phyloP scores from a whole-genome alignment of 2,329 filamentous ascomycete species.

The Xylariaceae sp. region DNA sequence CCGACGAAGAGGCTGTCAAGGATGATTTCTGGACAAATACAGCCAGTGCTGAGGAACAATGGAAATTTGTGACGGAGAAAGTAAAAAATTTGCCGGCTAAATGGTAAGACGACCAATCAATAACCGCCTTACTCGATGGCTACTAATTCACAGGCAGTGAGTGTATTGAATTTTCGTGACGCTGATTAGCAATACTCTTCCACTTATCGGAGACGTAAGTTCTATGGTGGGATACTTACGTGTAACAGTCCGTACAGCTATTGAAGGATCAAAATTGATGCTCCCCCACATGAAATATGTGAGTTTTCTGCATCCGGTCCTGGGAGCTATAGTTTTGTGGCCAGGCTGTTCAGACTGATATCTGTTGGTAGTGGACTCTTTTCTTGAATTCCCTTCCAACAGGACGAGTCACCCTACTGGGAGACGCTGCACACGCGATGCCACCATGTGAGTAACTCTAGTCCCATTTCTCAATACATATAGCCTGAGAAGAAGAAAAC shows the following conservation, averaged over 20 bases:
- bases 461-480: background rate
- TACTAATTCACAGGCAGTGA: no score
- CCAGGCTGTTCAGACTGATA: no score
- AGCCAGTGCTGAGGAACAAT: conserved; percentile 47
- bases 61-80: conserved; percentile 38
- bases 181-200: no score
- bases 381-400: conserved; percentile 21
- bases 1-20: conserved; percentile 17
- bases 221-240: background rate
- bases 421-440: conserved; percentile 25
- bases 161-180: no score
- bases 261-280: background rate
- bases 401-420: conserved; percentile 21
- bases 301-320: background rate
- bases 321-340: no score
- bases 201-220: background rate
- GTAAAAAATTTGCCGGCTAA: conserved; percentile 18
- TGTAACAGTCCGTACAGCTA: background rate
- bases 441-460: conserved; percentile 18
- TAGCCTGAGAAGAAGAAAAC: no score
- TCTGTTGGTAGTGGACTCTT: conserved; percentile 13
- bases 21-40: conserved; percentile 75
- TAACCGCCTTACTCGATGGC: no score
- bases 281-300: background rate
- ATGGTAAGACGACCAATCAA: no score